Base-by-base conservation (phyloP, 208 protist genomes). In the Trichomonas vaginalis region DNA sequence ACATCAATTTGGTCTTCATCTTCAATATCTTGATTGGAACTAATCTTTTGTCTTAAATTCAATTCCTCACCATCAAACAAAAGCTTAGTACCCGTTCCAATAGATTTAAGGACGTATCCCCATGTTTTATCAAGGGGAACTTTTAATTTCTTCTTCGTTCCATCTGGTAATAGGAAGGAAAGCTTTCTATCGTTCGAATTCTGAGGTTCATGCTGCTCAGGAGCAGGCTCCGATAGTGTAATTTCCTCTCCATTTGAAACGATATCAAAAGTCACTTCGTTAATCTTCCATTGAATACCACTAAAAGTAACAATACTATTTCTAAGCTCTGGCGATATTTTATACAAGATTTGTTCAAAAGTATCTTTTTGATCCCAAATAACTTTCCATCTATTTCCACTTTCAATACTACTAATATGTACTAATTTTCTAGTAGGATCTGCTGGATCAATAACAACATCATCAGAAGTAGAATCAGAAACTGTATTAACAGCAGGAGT, bases 1-100 rank as follows among this genome's bases (percentile, higher is more conserved):
- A 83, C 79, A 32, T 83, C 79, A 83, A 83, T 83, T 83, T 83
- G 79, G n/a, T 83, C 27, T 40, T 83, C 79, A 83, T 83, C 79
- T 42, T 83, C 79, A 42, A 83, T 83, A 42, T 83, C 79, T 17
- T 83, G 0, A 40, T 83, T 83, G n/a, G 35, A 17, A 15, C 79
- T 12, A 42, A 83, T 83, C 15, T 40, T 83, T 42, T 83, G 21
- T 10, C 40, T 40, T 21, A 83, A 10, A 42, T 83, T 40, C 35
- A 83, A 35, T 12, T 35, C 12, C 40, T 83, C 79, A 12, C 79
- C 79, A 83, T 83, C 79, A 40, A 83, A 83, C 27, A 42, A 37
- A 83, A 40, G 35, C 15, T 83, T 83, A 12, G 79, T 15, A 12
- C 35, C 35, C 1, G 79, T 35, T 6, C 79, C 79, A 42, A 83